A percentile compares a stretch with the other conserved stretches of the same genome.
phyloP scores from a whole-genome alignment of 2,329 filamentous ascomycete genomes.

The Penicillium capsulatum region DNA sequence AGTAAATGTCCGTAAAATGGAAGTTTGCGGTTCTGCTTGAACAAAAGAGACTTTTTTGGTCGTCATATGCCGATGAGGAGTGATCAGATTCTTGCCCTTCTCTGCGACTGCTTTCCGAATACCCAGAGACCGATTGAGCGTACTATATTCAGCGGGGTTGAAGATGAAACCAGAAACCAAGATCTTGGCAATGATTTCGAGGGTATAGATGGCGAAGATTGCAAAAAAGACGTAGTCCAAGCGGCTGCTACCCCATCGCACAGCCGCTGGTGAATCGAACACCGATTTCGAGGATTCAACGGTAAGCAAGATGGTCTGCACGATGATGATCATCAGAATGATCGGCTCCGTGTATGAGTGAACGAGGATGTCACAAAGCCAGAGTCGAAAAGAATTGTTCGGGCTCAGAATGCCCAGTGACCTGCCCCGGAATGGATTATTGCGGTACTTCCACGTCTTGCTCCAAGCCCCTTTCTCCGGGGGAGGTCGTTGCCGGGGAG shows the following conservation, averaged over 20 bases:
- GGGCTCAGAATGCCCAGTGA: conserved; percentile 80
- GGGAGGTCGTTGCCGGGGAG: conserved; percentile 35
- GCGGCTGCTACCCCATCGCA: conserved; percentile 58
- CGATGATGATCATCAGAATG: conserved; percentile 79
- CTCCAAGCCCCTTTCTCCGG: conserved; percentile 31
- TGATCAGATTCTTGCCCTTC: conserved; percentile 74
- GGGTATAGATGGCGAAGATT: conserved; percentile 83
- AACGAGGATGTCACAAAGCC: conserved; percentile 77
- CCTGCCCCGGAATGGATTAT: conserved; percentile 81
- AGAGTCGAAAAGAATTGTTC: conserved; percentile 67
- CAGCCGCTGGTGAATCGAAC: conserved; percentile 56
- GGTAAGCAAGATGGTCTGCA: conserved; percentile 83
- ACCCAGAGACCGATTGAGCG: conserved; percentile 73
- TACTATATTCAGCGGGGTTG: conserved; percentile 89
- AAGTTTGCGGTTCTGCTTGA: conserved; percentile 39
- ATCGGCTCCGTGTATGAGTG: conserved; percentile 82
- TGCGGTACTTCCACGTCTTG: conserved; percentile 43
- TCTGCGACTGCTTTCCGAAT: conserved; percentile 68
- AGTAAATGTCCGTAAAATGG: conserved; percentile 73
- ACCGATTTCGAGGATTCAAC: conserved; percentile 75
- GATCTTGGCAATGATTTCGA: conserved; percentile 76
- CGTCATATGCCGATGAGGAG: conserved; percentile 71
- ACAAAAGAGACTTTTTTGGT: conserved; percentile 50
- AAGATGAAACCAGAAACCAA: conserved; percentile 91
- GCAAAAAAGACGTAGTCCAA: conserved; percentile 78